Conservation (phyloP, 2,329 filamentous ascomycete genomes). For the Trichoderma guizhouense region DNA sequence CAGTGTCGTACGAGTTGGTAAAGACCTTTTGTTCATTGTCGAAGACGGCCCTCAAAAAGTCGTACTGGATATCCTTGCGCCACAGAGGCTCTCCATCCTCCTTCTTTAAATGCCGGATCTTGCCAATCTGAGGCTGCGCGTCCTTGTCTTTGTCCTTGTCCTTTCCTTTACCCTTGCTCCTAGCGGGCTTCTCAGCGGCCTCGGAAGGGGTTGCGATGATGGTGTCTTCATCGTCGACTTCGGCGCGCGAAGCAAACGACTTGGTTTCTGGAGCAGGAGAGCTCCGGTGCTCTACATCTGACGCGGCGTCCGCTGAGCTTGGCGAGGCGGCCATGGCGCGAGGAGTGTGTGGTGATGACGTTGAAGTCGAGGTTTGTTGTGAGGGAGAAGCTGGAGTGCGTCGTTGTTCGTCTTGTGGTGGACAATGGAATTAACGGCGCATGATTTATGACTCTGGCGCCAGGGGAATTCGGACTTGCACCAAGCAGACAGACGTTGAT, state of each 20-base stretch:
- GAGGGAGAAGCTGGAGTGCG: neutral
- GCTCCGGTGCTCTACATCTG: constrained; percentile 45
- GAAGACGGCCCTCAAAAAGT: constrained; percentile 78
- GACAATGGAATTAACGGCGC: constrained; percentile 20
- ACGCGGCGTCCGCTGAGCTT: constrained; percentile 40
- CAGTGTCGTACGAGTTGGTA: constrained; percentile 80
- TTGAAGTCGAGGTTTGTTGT: neutral
- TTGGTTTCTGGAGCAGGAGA: constrained; percentile 45
- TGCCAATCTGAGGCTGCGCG: constrained; percentile 49
- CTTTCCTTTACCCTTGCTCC: constrained; percentile 34
- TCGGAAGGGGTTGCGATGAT: constrained; percentile 43
- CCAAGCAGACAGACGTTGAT: neutral
- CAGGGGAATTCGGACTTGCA: neutral
- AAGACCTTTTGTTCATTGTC: constrained; percentile 74
- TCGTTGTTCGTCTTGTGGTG: constrained; percentile 9
- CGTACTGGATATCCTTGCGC: constrained; percentile 84
- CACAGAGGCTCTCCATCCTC: constrained; percentile 84
- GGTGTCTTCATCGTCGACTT: constrained; percentile 47
- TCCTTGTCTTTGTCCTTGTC: constrained; percentile 35
- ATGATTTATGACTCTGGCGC: constrained; percentile 17
- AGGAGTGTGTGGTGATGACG: constrained; percentile 1
- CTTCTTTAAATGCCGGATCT: constrained; percentile 83
- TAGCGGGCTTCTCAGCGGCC: constrained; percentile 38
- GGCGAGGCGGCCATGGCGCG: constrained; percentile 40
- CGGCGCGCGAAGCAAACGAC: constrained; percentile 45